These are phyloP conservation scores for Pseudogymnoascus sp. DNA, from an alignment of 2,329 filamentous ascomycete species.

Conservation along the genomic window DNA sequence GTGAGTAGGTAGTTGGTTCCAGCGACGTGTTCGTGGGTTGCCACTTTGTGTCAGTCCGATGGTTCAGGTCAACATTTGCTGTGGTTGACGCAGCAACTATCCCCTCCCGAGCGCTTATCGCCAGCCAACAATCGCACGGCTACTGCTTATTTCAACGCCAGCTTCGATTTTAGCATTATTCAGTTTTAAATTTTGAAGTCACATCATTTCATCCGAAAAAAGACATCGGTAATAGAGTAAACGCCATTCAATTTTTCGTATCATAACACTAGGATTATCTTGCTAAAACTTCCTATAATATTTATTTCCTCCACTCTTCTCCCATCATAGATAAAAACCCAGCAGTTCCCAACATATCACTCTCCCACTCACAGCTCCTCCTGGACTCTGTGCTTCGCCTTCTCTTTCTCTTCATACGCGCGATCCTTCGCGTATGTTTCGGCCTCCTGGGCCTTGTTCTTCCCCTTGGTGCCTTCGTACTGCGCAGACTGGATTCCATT, in stretches of 20 bases:
- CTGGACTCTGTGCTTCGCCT: conserved; percentile 25
- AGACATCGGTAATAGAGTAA: background rate
- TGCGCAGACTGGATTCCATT: conserved; percentile 35
- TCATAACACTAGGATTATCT: background rate
- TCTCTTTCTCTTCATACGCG: conserved; percentile 29
- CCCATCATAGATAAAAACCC: background rate
- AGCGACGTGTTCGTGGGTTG: background rate
- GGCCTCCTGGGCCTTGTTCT: conserved; percentile 31
- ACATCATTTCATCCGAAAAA: background rate
- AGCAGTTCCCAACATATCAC: background rate
- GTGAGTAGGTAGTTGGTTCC: background rate
- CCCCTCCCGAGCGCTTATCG: background rate
- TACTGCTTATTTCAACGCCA: background rate
- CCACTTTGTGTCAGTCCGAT: background rate
- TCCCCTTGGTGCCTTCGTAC: conserved; percentile 36
- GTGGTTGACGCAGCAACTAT: background rate
- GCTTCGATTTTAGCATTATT: background rate
- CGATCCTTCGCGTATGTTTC: conserved; percentile 27
- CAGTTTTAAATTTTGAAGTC: background rate
- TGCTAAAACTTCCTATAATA: background rate
- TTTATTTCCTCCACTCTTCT: background rate
- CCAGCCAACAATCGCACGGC: background rate
- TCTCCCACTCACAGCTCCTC: conserved; percentile 15
- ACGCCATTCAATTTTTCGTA: conserved; percentile 1
- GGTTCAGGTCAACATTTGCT: conserved; percentile 1